Conservation (phyloP, 805 yeast species). For the Yamadazyma laniorum region DNA sequence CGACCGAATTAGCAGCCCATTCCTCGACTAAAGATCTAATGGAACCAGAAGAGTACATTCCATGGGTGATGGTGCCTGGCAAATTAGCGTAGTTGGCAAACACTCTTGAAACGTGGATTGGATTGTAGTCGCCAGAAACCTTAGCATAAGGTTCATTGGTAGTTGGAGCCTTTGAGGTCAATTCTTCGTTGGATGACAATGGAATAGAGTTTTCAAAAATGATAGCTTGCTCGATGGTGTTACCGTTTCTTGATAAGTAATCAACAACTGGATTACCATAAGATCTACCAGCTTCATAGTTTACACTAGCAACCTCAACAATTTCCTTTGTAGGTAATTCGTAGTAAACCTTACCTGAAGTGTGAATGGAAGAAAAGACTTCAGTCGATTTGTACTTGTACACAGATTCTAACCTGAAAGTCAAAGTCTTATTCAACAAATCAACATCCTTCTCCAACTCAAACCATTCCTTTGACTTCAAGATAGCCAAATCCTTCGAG, state of each 20-base stretch:
- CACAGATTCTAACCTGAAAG: conserved; percentile 85
- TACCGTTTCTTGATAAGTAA: conserved; percentile 87
- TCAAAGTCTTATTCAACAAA: conserved; percentile 73
- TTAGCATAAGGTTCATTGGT: conserved; percentile 95
- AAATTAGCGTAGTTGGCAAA: conserved; percentile 90
- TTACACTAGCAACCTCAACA: conserved; percentile 76
- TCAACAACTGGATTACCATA: conserved; percentile 98
- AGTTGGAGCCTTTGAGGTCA: conserved; percentile 81
- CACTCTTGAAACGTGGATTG: conserved; percentile 94
- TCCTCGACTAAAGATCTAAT: conserved; percentile 94
- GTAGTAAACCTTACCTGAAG: conserved; percentile 79
- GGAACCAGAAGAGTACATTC: conserved; percentile 97
- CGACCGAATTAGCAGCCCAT: conserved; percentile 97
- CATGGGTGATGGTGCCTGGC: conserved; percentile 98
- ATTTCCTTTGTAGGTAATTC: conserved; percentile 93
- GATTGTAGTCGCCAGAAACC: conserved; percentile 98
- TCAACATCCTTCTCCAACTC: conserved; percentile 70
- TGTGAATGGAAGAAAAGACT: conserved; percentile 74
- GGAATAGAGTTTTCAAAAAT: conserved; percentile 89
- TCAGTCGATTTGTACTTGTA: conserved; percentile 75
- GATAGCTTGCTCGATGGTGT: conserved; percentile 90
- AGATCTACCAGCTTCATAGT: conserved; percentile 86
- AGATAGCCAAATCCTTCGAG: conserved; percentile 87
- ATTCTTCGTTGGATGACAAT: conserved; percentile 62
- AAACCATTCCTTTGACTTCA: conserved; percentile 98